These are phyloP conservation scores for Arabis hirsuta DNA, from an alignment of 345 rosid species.

Conservation along the genomic window DNA sequence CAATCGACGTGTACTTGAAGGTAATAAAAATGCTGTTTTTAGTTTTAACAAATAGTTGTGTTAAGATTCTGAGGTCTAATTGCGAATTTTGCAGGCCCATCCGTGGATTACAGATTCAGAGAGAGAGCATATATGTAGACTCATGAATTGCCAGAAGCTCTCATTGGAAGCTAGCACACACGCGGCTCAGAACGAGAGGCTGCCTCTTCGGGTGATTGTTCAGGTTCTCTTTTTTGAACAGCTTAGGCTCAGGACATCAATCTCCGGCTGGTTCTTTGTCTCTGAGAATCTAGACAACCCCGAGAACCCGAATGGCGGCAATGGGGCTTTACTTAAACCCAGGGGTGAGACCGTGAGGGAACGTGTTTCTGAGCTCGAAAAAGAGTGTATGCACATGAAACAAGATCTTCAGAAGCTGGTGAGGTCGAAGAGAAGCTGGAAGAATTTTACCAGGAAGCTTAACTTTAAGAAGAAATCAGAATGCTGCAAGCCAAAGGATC, in stretches of 20 bases:
- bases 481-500: slow-evolving; percentile 57
- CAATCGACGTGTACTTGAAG: slow-evolving; percentile 76
- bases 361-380: slow-evolving; percentile 66
- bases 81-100: slow-evolving; percentile 58
- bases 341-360: slow-evolving; percentile 53
- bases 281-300: slow-evolving; percentile 66
- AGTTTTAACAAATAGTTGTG: not conserved
- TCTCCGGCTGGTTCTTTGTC: slow-evolving; percentile 74
- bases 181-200: slow-evolving; percentile 84
- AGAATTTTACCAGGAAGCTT: slow-evolving; percentile 53
- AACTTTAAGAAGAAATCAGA: slow-evolving; percentile 60
- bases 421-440: slow-evolving; percentile 65
- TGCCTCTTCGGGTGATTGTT: slow-evolving; percentile 75
- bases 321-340: slow-evolving; percentile 35
- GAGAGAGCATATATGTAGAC: slow-evolving; percentile 76
- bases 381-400: slow-evolving; percentile 70
- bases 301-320: slow-evolving; percentile 45
- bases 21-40: slow-evolving; percentile 37
- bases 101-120: slow-evolving; percentile 79
- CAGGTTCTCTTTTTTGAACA: slow-evolving; percentile 85
- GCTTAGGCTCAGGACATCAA: slow-evolving; percentile 70
- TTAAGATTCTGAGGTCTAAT: not conserved
- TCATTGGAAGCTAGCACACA: slow-evolving; percentile 86
- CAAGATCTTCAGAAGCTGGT: slow-evolving; percentile 65
- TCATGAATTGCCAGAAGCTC: slow-evolving; percentile 83